Evolutionary conservation across 2,329 filamentous ascomycete species (phyloP).

Genomic region (Paraconiothyrium sp.): DNA sequence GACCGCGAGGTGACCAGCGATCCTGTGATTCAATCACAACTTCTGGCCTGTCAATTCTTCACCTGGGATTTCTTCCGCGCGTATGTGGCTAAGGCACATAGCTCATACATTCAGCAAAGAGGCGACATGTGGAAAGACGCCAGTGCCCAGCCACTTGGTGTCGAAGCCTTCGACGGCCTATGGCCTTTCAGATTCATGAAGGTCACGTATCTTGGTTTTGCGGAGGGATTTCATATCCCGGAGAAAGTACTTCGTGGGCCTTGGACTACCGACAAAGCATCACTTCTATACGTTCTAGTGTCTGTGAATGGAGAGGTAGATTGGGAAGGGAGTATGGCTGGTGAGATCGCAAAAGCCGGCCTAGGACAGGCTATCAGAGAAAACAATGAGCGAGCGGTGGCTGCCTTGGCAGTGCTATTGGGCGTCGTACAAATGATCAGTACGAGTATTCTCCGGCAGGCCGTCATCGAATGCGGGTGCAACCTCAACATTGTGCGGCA

Average conservation of each 20-base stretch:
- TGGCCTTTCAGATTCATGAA: conserved; percentile 44
- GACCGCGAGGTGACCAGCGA: conserved; percentile 33
- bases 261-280: conserved; percentile 41
- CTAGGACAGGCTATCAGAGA: conserved; percentile 40
- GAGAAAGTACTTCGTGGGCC: conserved; percentile 50
- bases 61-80: conserved; percentile 46
- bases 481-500: conserved; percentile 41
- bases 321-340: conserved; percentile 44
- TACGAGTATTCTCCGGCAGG: conserved; percentile 40
- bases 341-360: conserved; percentile 45
- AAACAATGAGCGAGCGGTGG: conserved; percentile 42
- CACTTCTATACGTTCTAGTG: conserved; percentile 46
- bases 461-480: conserved; percentile 42
- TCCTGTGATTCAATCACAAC: conserved; percentile 35
- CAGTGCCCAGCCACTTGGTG: conserved; percentile 36
- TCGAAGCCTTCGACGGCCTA: conserved; percentile 36
- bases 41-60: conserved; percentile 48
- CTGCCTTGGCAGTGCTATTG: conserved; percentile 44
- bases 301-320: conserved; percentile 46
- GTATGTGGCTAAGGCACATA: conserved; percentile 44
- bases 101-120: conserved; percentile 36
- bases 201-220: conserved; percentile 43
- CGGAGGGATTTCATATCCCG: conserved; percentile 42
- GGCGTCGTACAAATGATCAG: conserved; percentile 41
- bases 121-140: conserved; percentile 44